Evolutionary conservation across 2,329 filamentous ascomycete genomes (phyloP).

Genomic region (Daldinia sp.): DNA sequence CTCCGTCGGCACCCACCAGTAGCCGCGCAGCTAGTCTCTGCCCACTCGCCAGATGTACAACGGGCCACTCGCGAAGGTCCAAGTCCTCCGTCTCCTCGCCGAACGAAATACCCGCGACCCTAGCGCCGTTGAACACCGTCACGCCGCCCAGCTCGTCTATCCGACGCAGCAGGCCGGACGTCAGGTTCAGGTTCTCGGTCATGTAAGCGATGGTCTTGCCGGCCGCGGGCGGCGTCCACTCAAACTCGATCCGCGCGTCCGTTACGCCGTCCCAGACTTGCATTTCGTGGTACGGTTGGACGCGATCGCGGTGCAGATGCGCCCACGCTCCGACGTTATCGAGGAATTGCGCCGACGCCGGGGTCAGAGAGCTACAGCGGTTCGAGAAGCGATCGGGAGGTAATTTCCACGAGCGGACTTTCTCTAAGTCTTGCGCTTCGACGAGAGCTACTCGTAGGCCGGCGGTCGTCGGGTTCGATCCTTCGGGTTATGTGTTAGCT

Average conservation of each 20-base stretch:
- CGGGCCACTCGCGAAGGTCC: slow-evolving; percentile 88
- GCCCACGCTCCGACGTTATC: slow-evolving; percentile 87
- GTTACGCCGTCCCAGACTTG: slow-evolving; percentile 97
- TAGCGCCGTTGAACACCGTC: slow-evolving; percentile 79
- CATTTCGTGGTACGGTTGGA: slow-evolving; percentile 95
- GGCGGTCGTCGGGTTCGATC: slow-evolving; percentile 79
- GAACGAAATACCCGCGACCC: slow-evolving; percentile 82
- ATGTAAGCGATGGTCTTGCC: slow-evolving; percentile 88
- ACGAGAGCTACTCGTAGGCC: slow-evolving; percentile 87
- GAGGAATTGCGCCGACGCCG: slow-evolving; percentile 85
- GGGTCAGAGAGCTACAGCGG: slow-evolving; percentile 94
- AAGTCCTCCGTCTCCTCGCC: slow-evolving; percentile 76
- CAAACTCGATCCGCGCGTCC: slow-evolving; percentile 88
- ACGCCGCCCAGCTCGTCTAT: slow-evolving; percentile 77
- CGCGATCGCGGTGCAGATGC: slow-evolving; percentile 76
- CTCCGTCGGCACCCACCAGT: slow-evolving; percentile 92
- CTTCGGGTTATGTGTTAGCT: slow-evolving; percentile 57
- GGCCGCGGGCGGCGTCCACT: slow-evolving; percentile 69
- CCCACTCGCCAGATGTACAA: slow-evolving; percentile 78
- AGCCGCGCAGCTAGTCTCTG: slow-evolving; percentile 81
- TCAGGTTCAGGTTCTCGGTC: slow-evolving; percentile 94
- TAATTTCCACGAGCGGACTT: slow-evolving; percentile 74
- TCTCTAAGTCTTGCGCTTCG: slow-evolving; percentile 86
- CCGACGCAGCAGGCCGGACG: slow-evolving; percentile 78
- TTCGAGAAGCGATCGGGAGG: slow-evolving; percentile 83